Base-by-base conservation (phyloP, 495 filamentous ascomycete genomes). In the Chaetomidium leptoderma region DNA sequence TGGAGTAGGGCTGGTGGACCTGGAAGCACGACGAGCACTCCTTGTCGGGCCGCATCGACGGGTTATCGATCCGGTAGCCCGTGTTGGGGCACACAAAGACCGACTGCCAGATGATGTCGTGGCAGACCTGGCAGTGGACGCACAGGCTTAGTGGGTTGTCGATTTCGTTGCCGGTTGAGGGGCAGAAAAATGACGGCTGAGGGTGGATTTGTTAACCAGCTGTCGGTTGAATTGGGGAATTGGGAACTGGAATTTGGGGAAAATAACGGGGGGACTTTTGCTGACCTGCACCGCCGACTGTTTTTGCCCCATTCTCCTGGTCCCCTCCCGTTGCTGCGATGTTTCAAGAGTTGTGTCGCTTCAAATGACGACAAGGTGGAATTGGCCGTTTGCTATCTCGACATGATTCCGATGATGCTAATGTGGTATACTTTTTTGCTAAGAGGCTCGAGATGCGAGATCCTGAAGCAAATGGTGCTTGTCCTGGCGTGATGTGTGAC, bases 41-140 rank as follows among this genome's bases (percentile, higher is more conserved):
- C 40, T 61, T 61, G 62, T 65, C 59, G 8, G 58, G 66, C 10
- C 58, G 55, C 10, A 32, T 55, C 24, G 63, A 50, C 11, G 49
- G 51, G 26, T 45, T 27, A 7, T 63, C 60, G n/a, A 70, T 60
- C 14, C 68, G 63, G 62, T 70, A 70, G 23, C 68, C 68, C 14
- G 68, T 70, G 58, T 70, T 70, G 50, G 66, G 68, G 46, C 68
- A 70, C 17, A 70, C 59, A 26, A 66, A 65, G 30, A 70, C 68
- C 9, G 62, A 60, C 58, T 70, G 68, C 63, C 66, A 70, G 55
- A 70, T 68, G 29, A 70, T 64, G 57, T 70, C 68, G 57, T 70
- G 68, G 32, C 59, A 60, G 16, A 62, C 66, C 16, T 61, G 53
- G 60, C 68, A 70, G 39, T 66, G 63, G 29, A 55, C 21, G 60